phyloP scores from a whole-genome alignment of 2,329 filamentous ascomycete species.

The Beauveria sp. region DNA sequence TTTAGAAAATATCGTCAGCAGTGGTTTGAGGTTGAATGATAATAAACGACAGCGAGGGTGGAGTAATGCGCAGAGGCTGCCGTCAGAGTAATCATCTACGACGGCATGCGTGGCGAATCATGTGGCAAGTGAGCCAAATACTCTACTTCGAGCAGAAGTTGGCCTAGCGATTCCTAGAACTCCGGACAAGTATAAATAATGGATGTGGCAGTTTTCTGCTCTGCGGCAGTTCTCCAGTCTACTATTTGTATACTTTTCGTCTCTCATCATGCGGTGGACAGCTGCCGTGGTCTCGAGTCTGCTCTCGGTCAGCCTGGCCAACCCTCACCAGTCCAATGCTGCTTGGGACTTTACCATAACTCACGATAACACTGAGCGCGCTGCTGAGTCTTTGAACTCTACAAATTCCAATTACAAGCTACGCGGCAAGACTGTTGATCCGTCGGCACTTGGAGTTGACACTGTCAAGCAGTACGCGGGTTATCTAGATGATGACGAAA shows the following conservation, averaged over 20 bases:
- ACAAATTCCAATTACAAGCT: neutral
- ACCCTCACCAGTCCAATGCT: neutral
- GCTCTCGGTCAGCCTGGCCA: neutral
- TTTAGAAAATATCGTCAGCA: too few species aligned
- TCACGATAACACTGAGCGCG: neutral
- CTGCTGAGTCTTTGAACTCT: too few species aligned
- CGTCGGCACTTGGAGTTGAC: constrained; percentile 75
- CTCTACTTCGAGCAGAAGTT: neutral
- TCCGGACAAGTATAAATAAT: neutral
- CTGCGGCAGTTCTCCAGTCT: too few species aligned
- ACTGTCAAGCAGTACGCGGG: constrained; percentile 97
- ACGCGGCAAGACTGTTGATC: constrained; percentile 48
- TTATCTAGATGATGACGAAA: constrained; percentile 91
- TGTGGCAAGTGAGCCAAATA: neutral
- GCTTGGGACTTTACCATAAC: neutral
- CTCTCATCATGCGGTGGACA: neutral
- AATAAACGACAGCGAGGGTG: neutral
- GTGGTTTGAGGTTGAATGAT: neutral
- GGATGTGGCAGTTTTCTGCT: too few species aligned
- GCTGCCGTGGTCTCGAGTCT: neutral
- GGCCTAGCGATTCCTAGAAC: too few species aligned
- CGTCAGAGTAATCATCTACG: neutral
- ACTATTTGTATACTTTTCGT: neutral
- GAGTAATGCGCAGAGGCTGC: too few species aligned
- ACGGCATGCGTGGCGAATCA: neutral